Evolutionary conservation across 1,284 basidiomycete species (phyloP).

Genomic region (Rhizopogon parksii): DNA sequence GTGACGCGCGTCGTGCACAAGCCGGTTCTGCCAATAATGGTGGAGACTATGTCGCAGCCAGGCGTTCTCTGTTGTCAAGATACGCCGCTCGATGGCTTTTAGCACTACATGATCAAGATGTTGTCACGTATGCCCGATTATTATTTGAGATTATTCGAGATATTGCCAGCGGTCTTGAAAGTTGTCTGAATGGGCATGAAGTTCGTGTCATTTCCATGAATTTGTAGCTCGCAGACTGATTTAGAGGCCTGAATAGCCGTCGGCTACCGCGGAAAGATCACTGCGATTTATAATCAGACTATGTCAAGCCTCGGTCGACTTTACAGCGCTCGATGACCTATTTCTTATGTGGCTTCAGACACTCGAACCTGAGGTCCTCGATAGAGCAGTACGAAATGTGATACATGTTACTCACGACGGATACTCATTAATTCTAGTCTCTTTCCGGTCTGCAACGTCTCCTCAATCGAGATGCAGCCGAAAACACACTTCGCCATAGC

Average conservation of each 20-base stretch:
- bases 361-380: slow-evolving; percentile 29
- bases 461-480: slow-evolving; percentile 44
- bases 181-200: not conserved
- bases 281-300: slow-evolving; percentile 51
- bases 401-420: not conserved
- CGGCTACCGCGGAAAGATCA: slow-evolving; percentile 30
- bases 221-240: not conserved
- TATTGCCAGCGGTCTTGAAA: slow-evolving; percentile 2
- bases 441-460: slow-evolving; percentile 51
- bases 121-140: slow-evolving; percentile 39
- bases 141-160: slow-evolving; percentile 37
- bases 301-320: slow-evolving; percentile 47
- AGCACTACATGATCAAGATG: slow-evolving; percentile 55
- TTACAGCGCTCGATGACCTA: slow-evolving; percentile 56
- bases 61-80: slow-evolving; percentile 40
- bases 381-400: slow-evolving; percentile 31
- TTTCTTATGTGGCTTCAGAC: slow-evolving; percentile 60
- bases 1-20: slow-evolving; percentile 31
- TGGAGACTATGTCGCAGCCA: slow-evolving; percentile 54
- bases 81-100: slow-evolving; percentile 61
- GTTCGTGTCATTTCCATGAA: not conserved
- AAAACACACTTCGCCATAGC: slow-evolving; percentile 34
- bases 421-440: slow-evolving; percentile 24
- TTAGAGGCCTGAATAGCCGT: slow-evolving; percentile 1
- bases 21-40: slow-evolving; percentile 50